Percentiles rank a stretch among this genome's conserved stretches.
These are phyloP conservation scores for Huiozyma sinensis DNA, from an alignment of 805 yeast species.

Conservation along the genomic window DNA sequence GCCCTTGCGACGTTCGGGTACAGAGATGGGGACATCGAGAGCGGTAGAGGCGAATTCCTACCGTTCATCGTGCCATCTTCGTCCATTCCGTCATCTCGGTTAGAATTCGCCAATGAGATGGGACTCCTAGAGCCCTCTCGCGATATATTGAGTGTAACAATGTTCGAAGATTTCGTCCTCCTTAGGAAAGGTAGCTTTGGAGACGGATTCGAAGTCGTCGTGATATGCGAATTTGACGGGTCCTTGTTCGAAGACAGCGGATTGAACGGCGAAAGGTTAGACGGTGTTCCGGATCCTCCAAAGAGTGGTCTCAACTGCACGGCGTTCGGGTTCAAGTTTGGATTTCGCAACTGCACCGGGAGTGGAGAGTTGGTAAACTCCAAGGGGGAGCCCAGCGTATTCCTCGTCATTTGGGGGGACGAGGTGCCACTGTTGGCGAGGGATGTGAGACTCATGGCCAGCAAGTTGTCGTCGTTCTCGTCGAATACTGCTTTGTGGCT, in stretches of 20 bases:
- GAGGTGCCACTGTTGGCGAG: slow-evolving; percentile 29
- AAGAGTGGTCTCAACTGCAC: slow-evolving; percentile 1
- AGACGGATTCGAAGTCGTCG: not conserved
- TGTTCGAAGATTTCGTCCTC: slow-evolving; percentile 24
- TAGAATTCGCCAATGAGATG: slow-evolving; percentile 8
- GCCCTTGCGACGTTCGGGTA: not conserved
- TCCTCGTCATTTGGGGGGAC: slow-evolving; percentile 24
- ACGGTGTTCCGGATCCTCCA: not conserved
- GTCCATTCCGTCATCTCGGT: slow-evolving; percentile 1
- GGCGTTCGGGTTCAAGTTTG: not conserved
- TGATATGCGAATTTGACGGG: not conserved
- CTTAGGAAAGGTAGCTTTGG: slow-evolving; percentile 19
- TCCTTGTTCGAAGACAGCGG: not conserved
- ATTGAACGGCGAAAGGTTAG: slow-evolving; percentile 6
- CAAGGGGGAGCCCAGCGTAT: slow-evolving; percentile 19
- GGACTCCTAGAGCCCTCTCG: slow-evolving; percentile 26
- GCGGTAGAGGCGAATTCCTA: slow-evolving; percentile 5
- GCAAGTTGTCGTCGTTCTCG: slow-evolving; percentile 27
- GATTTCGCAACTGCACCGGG: not conserved
- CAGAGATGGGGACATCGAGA: slow-evolving; percentile 1
- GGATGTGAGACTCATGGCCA: slow-evolving; percentile 27
- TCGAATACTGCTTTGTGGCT: slow-evolving; percentile 7
- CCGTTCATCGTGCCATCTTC: not conserved
- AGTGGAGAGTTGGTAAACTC: slow-evolving; percentile 10
- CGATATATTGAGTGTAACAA: slow-evolving; percentile 25